Evolutionary conservation across 2,329 filamentous ascomycete species (phyloP).

Genomic region (Diplodia sapinea): DNA sequence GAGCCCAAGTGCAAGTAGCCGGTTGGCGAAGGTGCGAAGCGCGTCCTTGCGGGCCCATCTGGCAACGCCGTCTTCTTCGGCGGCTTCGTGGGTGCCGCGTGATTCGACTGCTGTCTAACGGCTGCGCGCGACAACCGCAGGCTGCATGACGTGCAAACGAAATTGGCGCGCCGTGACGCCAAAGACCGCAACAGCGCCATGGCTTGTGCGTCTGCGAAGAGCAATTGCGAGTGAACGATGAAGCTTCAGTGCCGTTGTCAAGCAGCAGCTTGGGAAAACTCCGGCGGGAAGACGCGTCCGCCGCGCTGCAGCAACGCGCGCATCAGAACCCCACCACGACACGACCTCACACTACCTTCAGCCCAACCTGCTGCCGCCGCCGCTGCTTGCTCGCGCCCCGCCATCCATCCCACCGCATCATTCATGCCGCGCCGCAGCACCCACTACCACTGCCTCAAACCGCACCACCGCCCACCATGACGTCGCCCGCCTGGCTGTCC

Average conservation of each 20-base stretch:
- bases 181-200: constrained; percentile 11
- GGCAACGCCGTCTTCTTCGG: constrained; percentile 9
- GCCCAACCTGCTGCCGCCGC: background rate
- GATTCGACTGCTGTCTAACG: background rate
- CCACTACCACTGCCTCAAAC: background rate
- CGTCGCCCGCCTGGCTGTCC: constrained; percentile 68
- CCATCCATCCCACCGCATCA: too few relatives aligned
- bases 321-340: constrained; percentile 23
- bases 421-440: constrained; percentile 8
- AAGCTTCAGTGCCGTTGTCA: background rate
- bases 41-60: constrained; percentile 64
- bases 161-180: constrained; percentile 13
- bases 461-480: constrained; percentile 51
- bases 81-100: constrained; percentile 6
- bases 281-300: background rate
- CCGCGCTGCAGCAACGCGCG: background rate
- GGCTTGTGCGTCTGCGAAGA: background rate
- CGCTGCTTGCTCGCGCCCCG: background rate
- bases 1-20: constrained; percentile 93
- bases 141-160: constrained; percentile 17
- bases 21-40: constrained; percentile 95
- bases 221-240: background rate
- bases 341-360: background rate
- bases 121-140: constrained; percentile 7
- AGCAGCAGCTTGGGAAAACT: constrained; percentile 13